Conservation (phyloP, 192 early-diverging fungal genomes). For the Coemansia sp. region DNA sequence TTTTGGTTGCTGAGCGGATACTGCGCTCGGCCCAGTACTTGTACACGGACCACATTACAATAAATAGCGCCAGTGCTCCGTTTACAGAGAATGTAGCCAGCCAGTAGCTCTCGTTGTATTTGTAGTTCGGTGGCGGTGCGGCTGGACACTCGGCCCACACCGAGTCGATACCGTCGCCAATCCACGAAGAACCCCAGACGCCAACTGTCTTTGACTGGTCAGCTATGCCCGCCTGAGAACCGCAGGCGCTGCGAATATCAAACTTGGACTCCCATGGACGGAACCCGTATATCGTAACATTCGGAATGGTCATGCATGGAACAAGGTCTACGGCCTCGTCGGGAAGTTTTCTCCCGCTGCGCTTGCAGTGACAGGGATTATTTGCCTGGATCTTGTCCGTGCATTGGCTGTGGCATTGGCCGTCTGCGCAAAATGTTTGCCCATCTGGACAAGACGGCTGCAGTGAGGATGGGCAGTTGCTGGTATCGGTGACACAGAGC, state of each 20-base stretch:
- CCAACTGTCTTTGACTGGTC: constrained; percentile 25
- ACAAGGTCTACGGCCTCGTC: constrained; percentile 15
- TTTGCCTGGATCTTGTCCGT: constrained; percentile 18
- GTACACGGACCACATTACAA: constrained; percentile 47
- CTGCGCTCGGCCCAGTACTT: constrained; percentile 33
- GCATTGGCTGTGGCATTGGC: constrained; percentile 54
- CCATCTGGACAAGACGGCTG: constrained; percentile 36
- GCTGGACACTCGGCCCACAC: constrained; percentile 53
- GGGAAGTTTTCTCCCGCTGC: constrained; percentile 28
- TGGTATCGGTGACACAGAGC: constrained; percentile 42
- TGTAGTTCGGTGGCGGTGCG: constrained; percentile 32
- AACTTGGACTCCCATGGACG: constrained; percentile 30
- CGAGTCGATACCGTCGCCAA: constrained; percentile 4
- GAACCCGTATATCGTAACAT: constrained; percentile 50
- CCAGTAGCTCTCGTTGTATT: constrained; percentile 40
- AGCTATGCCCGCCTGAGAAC: constrained; percentile 17
- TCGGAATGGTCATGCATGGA: constrained; percentile 30
- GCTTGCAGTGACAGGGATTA: constrained; percentile 53
- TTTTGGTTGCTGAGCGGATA: constrained; percentile 6
- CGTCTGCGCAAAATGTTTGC: constrained; percentile 54
- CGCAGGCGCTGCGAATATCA: constrained; percentile 44
- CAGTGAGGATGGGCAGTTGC: constrained; percentile 36
- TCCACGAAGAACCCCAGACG: constrained; percentile 33
- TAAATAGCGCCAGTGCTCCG: constrained; percentile 34
- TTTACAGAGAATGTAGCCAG: constrained; percentile 40